These are phyloP conservation scores for Luffa aegyptiaca DNA, from an alignment of 306 rosid genomes.

Conservation along the genomic window DNA sequence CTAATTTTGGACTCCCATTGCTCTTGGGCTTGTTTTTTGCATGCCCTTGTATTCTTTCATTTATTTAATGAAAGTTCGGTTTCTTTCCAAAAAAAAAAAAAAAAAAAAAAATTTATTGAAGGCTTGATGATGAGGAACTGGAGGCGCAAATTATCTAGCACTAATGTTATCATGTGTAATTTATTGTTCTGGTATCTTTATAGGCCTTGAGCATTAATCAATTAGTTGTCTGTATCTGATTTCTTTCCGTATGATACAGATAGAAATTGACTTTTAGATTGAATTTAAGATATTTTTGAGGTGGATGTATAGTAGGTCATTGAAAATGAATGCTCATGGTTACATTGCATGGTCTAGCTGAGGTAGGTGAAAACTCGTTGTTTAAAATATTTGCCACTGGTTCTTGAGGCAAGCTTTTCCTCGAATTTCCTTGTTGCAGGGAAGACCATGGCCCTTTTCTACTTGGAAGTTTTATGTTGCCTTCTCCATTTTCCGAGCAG, in stretches of 20 bases:
- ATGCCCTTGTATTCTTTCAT: too few relatives aligned
- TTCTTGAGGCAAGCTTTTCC: background rate
- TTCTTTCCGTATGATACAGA: background rate
- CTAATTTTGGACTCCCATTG: too few relatives aligned
- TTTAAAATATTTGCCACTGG: background rate
- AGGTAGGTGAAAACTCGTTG: background rate
- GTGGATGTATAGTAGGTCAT: background rate
- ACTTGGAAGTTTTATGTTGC: slow-evolving; percentile 89
- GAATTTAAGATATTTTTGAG: background rate
- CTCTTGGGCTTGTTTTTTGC: too few relatives aligned
- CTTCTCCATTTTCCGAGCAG: slow-evolving; percentile 71
- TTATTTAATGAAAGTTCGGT: too few relatives aligned
- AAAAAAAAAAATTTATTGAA: background rate
- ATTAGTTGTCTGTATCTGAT: background rate
- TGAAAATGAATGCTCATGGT: background rate
- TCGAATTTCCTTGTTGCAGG: slow-evolving; percentile 40
- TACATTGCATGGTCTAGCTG: background rate
- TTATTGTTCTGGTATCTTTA: background rate
- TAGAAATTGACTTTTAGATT: background rate
- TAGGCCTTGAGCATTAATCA: background rate
- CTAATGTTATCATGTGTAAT: background rate
- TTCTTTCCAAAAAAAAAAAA: too few relatives aligned
- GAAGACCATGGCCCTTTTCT: slow-evolving; percentile 77
- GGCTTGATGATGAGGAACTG: background rate
- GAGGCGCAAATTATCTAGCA: background rate